Evolutionary conservation across 192 early-diverging fungal genomes (phyloP), one percentile per base, ranked within the genome.

Genomic region (Dimargaris cristalligena): DNA sequence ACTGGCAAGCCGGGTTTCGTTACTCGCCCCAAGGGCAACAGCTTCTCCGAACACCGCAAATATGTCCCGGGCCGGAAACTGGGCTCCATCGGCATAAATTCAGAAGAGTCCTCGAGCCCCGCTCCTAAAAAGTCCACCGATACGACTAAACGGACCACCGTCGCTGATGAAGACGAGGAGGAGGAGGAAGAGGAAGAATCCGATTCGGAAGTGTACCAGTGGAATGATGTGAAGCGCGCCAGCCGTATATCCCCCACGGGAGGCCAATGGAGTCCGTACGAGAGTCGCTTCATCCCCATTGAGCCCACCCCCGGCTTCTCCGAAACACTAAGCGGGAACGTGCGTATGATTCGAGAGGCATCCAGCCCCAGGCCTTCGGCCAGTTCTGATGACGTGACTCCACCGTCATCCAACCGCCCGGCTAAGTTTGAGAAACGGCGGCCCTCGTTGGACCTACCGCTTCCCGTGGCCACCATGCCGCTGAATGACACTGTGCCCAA

Each of bases 101-200:
- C n/a, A n/a, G n/a, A n/a, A n/a, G n/a, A n/a, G n/a, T n/a, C n/a
- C n/a, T n/a, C n/a, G n/a, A n/a, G n/a, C n/a, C n/a, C n/a, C n/a
- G n/a, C n/a, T n/a, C n/a, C n/a, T n/a, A n/a, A n/a, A n/a, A n/a
- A n/a, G n/a, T n/a, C n/a, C n/a, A n/a, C n/a, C n/a, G n/a, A n/a
- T n/a, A n/a, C n/a, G n/a, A n/a, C n/a, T n/a, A n/a, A n/a, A n/a
- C n/a, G n/a, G n/a, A n/a, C 47, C 34, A 34, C 26, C n/a, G 60
- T 28, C 14, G 30, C 48, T 34, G 46, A 34, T 20, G 54, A 41
- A n/a, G 44, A 62, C 2, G 62, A 63, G 29, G 55, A 47, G 34
- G 32, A 26, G 11, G 56, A 50, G 32, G 62, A 63, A 34, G 62
- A 62, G 30, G 34, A 54, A 50, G 26, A 61, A 52, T 34, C 26